phyloP scores from a whole-genome alignment of 139 green algal species.

The Picochlorum sp. region DNA sequence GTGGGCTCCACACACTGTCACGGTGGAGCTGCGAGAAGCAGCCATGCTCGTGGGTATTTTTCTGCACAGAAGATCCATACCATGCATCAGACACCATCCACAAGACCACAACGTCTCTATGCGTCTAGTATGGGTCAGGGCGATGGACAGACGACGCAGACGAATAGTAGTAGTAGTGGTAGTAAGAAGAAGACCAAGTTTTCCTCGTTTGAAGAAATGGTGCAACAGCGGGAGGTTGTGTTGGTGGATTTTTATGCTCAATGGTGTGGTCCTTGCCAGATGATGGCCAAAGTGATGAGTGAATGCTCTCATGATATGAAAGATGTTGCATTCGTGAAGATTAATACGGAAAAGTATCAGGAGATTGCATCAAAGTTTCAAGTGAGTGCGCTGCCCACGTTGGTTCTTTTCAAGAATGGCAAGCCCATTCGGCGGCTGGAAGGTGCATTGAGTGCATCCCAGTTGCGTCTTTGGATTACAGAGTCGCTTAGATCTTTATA shows the following conservation, averaged over 20 bases:
- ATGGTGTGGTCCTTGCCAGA: conserved; percentile 68
- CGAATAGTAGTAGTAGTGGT: too few relatives aligned
- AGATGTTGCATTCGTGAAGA: conserved; percentile 55
- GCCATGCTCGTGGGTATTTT: too few relatives aligned
- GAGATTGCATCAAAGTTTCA: conserved; percentile 45
- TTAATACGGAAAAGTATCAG: conserved; percentile 79
- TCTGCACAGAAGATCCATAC: too few relatives aligned
- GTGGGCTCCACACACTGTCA: too few relatives aligned
- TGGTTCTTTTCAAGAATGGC: conserved; percentile 61
- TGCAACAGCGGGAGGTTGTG: conserved; percentile 36
- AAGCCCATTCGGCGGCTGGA: conserved; percentile 53
- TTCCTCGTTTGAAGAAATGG: conserved; percentile 62
- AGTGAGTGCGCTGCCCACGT: conserved; percentile 59
- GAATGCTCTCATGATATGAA: conserved; percentile 17
- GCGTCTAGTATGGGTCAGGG: too few relatives aligned
- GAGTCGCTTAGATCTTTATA: background rate
- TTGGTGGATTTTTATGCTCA: conserved; percentile 76
- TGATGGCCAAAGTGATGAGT: conserved; percentile 40
- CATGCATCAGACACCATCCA: too few relatives aligned
- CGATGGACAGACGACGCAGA: too few relatives aligned
- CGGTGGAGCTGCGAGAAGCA: too few relatives aligned
- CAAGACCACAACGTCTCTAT: too few relatives aligned
- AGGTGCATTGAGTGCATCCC: conserved; percentile 18
- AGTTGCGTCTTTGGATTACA: conserved; percentile 1
- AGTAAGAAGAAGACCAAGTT: conserved; percentile 20